These are phyloP conservation scores for thale cress (Arabidopsis thaliana) DNA, from an alignment of 345 rosid genomes.

Conservation along the genomic window DNA sequence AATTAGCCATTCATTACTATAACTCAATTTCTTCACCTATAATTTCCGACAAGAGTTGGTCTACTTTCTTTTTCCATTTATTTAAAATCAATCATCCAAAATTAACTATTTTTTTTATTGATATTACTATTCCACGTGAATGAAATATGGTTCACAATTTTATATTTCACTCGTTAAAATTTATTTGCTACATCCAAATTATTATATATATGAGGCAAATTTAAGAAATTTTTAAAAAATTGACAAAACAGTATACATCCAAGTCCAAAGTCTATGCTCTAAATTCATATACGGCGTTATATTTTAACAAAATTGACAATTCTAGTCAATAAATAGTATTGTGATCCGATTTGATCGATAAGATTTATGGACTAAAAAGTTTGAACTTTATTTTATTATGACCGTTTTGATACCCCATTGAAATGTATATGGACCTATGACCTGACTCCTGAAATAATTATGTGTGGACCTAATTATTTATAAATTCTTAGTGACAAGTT, in stretches of 20 bases:
- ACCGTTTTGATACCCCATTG: not conserved
- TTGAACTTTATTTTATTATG: conserved; percentile 4
- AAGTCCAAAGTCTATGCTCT: not conserved
- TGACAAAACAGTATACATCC: not conserved
- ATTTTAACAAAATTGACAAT: conserved; percentile 21
- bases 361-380: conserved; percentile 9
- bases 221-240: not conserved
- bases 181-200: conserved; percentile 6
- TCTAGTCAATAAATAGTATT: conserved; percentile 4
- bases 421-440: conserved; percentile 11
- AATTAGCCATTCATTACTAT: conserved; percentile 37
- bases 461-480: conserved; percentile 36
- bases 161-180: not conserved
- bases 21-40: conserved; percentile 32
- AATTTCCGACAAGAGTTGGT: conserved; percentile 35
- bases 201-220: not conserved
- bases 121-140: conserved; percentile 18
- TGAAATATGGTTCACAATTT: not conserved
- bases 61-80: conserved; percentile 32
- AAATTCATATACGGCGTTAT: not conserved
- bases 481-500: conserved; percentile 10
- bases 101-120: not conserved
- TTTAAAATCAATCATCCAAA: conserved; percentile 6
- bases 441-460: conserved; percentile 27
- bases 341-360: conserved; percentile 8